These are phyloP conservation scores for Monoraphidium neglectum DNA, from an alignment of 139 green algal species.

Conservation along the genomic window DNA sequence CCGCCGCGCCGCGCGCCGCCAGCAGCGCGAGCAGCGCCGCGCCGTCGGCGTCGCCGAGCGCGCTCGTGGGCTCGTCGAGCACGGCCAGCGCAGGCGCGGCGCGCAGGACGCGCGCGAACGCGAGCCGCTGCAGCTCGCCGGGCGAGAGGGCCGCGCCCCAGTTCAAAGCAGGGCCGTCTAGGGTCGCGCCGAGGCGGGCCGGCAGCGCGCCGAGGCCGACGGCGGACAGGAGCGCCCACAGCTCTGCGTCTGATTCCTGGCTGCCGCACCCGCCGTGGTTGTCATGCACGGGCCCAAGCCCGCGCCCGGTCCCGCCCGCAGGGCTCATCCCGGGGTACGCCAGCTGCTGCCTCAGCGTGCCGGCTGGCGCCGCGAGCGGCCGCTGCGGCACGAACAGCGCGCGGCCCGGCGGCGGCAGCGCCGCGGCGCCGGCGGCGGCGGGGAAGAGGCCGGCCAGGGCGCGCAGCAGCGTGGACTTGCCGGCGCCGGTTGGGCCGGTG, in stretches of 20 bases:
- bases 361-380: slow-evolving; percentile 49
- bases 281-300: neutral
- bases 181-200: neutral
- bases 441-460: slow-evolving; percentile 21
- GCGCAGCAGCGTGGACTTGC: slow-evolving; percentile 23
- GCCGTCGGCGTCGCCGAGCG: slow-evolving; percentile 31
- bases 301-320: too few species aligned
- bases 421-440: neutral
- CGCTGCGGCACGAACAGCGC: slow-evolving; percentile 58
- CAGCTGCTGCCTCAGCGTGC: slow-evolving; percentile 55
- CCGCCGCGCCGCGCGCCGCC: too few species aligned
- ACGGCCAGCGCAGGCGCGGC: slow-evolving; percentile 46
- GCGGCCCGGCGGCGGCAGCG: neutral
- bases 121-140: slow-evolving; percentile 68
- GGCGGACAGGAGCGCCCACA: neutral
- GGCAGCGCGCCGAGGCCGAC: neutral
- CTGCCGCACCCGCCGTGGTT: neutral
- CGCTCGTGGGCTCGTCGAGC: slow-evolving; percentile 55
- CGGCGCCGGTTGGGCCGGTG: slow-evolving; percentile 9
- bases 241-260: neutral
- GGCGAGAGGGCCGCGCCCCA: slow-evolving; percentile 51
- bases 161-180: neutral
- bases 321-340: too few species aligned
- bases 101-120: slow-evolving; percentile 53
- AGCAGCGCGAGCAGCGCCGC: too few species aligned